These are phyloP conservation scores for Phytopythium sindhum DNA, from an alignment of 352 stramenopile species.

Conservation along the genomic window DNA sequence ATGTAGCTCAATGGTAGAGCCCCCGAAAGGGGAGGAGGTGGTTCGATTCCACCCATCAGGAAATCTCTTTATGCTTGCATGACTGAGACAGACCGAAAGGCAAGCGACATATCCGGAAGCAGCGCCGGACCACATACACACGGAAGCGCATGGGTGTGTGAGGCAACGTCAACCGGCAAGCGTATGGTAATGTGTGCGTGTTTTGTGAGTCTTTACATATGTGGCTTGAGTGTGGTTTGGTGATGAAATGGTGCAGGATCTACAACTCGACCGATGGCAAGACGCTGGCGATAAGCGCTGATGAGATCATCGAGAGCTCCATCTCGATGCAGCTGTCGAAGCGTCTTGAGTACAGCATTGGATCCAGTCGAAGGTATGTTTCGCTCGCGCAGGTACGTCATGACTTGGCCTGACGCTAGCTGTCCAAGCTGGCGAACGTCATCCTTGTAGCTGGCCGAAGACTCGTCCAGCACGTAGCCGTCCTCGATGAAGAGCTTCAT, in stretches of 20 bases:
- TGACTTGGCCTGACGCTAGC: neutral
- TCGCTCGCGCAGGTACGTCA: neutral
- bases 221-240: neutral
- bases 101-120: neutral
- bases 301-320: conserved; percentile 3
- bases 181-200: too few species aligned
- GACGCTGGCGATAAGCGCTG: conserved; percentile 1
- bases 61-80: neutral
- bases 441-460: conserved; percentile 6
- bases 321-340: conserved; percentile 7
- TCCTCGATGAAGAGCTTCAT: conserved; percentile 17
- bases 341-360: conserved; percentile 8
- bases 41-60: conserved; percentile 7
- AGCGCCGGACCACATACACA: too few species aligned
- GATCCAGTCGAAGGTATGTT: conserved; percentile 2
- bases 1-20: conserved; percentile 11
- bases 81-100: neutral
- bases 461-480: conserved; percentile 11
- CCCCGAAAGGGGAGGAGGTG: conserved; percentile 5
- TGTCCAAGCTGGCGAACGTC: conserved; percentile 3
- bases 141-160: too few species aligned
- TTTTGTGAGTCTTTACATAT: neutral
- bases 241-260: neutral
- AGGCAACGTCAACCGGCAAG: too few species aligned
- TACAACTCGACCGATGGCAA: conserved; percentile 1